These are phyloP conservation scores for Vachellia pachyceras DNA, from an alignment of 306 rosid genomes.

Conservation along the genomic window DNA sequence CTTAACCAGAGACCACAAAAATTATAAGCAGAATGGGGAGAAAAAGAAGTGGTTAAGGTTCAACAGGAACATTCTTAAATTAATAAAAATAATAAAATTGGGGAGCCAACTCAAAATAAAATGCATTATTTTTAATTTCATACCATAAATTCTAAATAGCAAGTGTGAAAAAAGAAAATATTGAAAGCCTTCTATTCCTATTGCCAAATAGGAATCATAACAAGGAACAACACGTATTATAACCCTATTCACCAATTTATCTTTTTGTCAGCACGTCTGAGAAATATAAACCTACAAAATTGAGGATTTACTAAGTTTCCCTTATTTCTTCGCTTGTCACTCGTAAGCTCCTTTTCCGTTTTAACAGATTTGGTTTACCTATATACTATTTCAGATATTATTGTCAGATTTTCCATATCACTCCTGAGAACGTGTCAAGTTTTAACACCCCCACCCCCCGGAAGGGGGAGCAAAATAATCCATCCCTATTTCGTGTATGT, in stretches of 20 bases:
- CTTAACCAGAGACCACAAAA: neutral
- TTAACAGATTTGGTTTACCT: neutral
- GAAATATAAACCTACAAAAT: neutral
- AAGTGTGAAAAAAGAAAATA: neutral
- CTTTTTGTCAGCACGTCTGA: neutral
- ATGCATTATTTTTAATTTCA: neutral
- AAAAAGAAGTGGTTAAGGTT: neutral
- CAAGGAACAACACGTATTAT: neutral
- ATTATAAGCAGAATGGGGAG: neutral
- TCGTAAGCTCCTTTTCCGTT: neutral
- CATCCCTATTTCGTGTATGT: too few species aligned
- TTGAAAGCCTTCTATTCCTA: neutral
- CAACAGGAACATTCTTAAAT: neutral
- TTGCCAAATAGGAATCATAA: neutral
- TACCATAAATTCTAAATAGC: neutral
- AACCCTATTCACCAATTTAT: neutral
- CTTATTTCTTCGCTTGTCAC: neutral
- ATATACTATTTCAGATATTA: neutral
- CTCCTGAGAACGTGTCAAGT: neutral
- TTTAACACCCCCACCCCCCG: neutral
- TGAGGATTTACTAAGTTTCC: neutral
- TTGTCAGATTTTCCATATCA: neutral
- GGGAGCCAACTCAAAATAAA: neutral
- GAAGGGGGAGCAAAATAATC: too few species aligned
- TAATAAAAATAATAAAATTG: neutral